Evolutionary conservation across 129 eudicot genomes (phyloP).

Genomic region (Pseudognaphalium luteoalbum): DNA sequence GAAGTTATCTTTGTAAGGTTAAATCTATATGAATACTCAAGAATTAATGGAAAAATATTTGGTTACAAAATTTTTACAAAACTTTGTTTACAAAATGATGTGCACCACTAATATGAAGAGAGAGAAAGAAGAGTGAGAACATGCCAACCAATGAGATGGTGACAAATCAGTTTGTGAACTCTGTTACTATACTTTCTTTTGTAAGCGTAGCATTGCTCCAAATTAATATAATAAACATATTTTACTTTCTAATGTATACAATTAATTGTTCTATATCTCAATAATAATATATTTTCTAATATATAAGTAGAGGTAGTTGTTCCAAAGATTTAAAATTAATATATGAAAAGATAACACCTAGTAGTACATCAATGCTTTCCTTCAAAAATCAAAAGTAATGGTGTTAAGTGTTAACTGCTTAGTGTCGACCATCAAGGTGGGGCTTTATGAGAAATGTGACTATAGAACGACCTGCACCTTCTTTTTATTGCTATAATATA

Average conservation of each 20-base stretch:
- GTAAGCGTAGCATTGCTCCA: too few species aligned
- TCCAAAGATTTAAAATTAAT: background rate
- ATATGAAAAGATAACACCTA: background rate
- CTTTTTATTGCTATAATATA: background rate
- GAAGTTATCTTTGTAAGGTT: slow-evolving; percentile 5
- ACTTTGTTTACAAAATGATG: too few species aligned
- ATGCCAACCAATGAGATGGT: too few species aligned
- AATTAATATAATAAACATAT: background rate
- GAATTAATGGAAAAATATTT: too few species aligned
- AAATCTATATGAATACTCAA: background rate
- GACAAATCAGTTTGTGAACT: too few species aligned
- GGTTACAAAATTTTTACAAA: too few species aligned
- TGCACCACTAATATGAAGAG: too few species aligned
- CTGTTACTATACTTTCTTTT: too few species aligned
- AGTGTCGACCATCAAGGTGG: background rate
- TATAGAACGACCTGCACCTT: background rate
- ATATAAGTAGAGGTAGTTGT: background rate
- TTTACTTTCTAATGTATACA: background rate
- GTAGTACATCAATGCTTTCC: background rate
- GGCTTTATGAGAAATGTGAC: background rate
- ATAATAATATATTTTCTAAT: background rate
- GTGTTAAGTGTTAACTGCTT: background rate
- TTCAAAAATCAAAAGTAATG: background rate
- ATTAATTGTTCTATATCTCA: background rate
- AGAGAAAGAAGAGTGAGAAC: too few species aligned